phyloP scores from a whole-genome alignment of 202 grass and related monocot species.

The Digitaria exilis region DNA sequence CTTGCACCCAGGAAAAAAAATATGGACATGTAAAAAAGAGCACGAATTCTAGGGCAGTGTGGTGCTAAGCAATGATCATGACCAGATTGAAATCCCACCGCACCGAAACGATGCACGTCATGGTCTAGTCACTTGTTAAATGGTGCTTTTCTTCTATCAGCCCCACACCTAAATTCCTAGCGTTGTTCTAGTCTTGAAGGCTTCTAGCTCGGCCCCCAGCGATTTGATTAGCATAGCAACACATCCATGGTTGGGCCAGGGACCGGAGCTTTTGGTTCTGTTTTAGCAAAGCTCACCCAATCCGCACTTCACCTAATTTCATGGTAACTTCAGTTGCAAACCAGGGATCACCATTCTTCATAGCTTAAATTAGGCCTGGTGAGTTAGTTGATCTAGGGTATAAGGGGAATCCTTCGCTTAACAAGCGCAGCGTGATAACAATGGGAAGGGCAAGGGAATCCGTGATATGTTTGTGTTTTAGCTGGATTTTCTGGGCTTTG shows the following conservation, averaged over 20 bases:
- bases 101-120: slow-evolving; percentile 27
- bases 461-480: no score
- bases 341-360: neutral
- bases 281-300: slow-evolving; percentile 18
- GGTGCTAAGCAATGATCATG: slow-evolving; percentile 35
- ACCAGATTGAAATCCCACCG: slow-evolving; percentile 5
- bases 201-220: slow-evolving; percentile 2
- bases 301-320: neutral
- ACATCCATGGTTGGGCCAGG: slow-evolving; percentile 4
- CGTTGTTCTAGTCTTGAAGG: neutral
- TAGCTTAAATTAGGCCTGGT: slow-evolving; percentile 11
- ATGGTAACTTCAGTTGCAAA: neutral
- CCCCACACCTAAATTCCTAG: neutral
- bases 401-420: neutral
- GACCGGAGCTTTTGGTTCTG: slow-evolving; percentile 7
- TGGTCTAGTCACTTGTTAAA: slow-evolving; percentile 19
- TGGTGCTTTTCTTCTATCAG: neutral
- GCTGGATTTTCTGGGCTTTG: neutral
- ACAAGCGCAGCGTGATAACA: neutral
- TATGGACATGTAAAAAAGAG: neutral
- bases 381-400: slow-evolving; percentile 9
- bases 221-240: slow-evolving; percentile 32
- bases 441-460: no score
- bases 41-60: neutral
- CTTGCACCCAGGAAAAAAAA: neutral